phyloP scores from a whole-genome alignment of 2,329 filamentous ascomycete genomes.

The Talaromyces sp. region DNA sequence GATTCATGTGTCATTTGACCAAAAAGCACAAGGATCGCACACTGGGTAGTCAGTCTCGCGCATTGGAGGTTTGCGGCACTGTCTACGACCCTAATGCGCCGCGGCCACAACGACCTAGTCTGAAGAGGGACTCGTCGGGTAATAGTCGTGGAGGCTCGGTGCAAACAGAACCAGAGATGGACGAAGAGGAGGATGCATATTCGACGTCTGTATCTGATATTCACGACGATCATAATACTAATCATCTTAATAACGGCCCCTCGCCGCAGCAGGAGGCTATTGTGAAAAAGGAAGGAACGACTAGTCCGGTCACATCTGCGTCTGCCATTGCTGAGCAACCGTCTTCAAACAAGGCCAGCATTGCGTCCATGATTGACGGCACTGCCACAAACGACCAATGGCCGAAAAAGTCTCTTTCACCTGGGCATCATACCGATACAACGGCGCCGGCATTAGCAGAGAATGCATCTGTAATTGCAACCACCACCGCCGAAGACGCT shows the following conservation, averaged over 20 bases:
- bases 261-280: background rate
- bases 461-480: background rate
- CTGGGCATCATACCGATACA: conserved; percentile 21
- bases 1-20: conserved; percentile 43
- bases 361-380: conserved; percentile 40
- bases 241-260: background rate
- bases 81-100: conserved; percentile 39
- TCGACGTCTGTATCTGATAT: conserved; percentile 18
- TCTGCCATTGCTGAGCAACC: background rate
- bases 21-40: conserved; percentile 43
- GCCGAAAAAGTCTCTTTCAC: conserved; percentile 24
- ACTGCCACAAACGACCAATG: conserved; percentile 25
- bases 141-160: conserved; percentile 32
- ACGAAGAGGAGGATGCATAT: conserved; percentile 27
- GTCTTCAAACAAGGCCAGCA: conserved; percentile 36
- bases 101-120: conserved; percentile 31
- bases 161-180: conserved; percentile 29
- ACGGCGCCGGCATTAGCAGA: background rate
- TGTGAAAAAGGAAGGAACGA: conserved; percentile 31
- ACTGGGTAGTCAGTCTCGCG: conserved; percentile 39
- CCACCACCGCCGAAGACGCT: conserved; percentile 6
- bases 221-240: conserved; percentile 21
- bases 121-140: conserved; percentile 35
- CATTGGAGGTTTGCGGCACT: conserved; percentile 39
- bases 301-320: conserved; percentile 22